Evolutionary conservation across 2,329 filamentous ascomycete species (phyloP).

Genomic region (Bertia moriformis): DNA sequence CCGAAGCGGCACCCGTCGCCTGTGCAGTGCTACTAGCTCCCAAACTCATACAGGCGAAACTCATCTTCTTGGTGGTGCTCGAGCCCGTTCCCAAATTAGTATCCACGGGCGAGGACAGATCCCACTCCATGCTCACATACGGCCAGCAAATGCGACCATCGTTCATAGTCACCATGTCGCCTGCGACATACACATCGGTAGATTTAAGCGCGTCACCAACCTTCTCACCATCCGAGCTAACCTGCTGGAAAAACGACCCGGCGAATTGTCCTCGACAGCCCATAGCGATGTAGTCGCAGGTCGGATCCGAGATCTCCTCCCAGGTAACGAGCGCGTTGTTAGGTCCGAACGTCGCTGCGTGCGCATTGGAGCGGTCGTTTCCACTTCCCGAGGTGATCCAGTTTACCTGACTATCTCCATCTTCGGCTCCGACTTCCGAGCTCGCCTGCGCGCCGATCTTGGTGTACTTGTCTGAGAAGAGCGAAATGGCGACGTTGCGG

Average conservation of each 20-base stretch:
- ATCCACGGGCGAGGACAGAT: conserved; percentile 17
- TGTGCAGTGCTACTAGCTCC: neutral
- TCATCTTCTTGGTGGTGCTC: conserved; percentile 3
- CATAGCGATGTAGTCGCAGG: conserved; percentile 40
- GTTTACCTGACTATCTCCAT: conserved; percentile 42
- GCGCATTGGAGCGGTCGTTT: conserved; percentile 40
- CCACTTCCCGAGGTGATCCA: conserved; percentile 36
- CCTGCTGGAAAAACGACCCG: conserved; percentile 43
- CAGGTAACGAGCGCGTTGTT: conserved; percentile 38
- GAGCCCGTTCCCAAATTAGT: neutral
- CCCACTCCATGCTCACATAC: conserved; percentile 40
- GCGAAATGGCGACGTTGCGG: conserved; percentile 42
- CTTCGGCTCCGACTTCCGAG: conserved; percentile 31
- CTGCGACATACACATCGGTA: conserved; percentile 40
- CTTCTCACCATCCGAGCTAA: conserved; percentile 32
- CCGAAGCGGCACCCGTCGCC: neutral
- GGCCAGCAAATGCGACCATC: conserved; percentile 47
- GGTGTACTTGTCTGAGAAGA: conserved; percentile 42
- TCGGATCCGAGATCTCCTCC: conserved; percentile 42
- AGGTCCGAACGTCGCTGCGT: conserved; percentile 37
- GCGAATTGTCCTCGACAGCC: conserved; percentile 42
- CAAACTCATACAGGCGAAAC: conserved; percentile 5
- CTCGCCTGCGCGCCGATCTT: conserved; percentile 35
- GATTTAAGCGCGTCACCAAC: conserved; percentile 32
- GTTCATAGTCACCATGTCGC: conserved; percentile 45